A percentile compares a stretch with the other conserved stretches of the same genome.
phyloP scores from a whole-genome alignment of 192 early-diverging fungal species.

The Coemansia nantahalensis region DNA sequence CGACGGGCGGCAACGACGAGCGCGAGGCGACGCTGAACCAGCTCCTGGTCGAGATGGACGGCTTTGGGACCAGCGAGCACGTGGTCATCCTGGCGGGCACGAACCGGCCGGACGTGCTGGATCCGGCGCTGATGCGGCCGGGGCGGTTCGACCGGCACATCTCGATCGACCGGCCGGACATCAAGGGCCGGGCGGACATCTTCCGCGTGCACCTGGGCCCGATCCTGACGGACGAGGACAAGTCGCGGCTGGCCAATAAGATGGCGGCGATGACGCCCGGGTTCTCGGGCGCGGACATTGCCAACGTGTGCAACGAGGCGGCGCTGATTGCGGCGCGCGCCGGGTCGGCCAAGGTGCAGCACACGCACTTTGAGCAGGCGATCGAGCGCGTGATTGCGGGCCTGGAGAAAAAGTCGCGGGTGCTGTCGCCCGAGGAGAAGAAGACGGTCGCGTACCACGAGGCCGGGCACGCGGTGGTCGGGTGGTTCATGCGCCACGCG shows the following conservation, averaged over 20 bases:
- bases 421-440: constrained; percentile 96
- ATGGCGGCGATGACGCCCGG: constrained; percentile 96
- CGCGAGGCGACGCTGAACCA: constrained; percentile 97
- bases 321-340: constrained; percentile 94
- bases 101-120: constrained; percentile 95
- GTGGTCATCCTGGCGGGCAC: constrained; percentile 98
- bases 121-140: constrained; percentile 92
- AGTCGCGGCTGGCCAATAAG: constrained; percentile 75
- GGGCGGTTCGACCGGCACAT: constrained; percentile 99
- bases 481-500: constrained; percentile 96
- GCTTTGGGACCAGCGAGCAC: constrained; percentile 65
- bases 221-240: constrained; percentile 83
- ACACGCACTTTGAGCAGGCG: constrained; percentile 93
- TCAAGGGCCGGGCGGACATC: constrained; percentile 92
- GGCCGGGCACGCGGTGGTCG: constrained; percentile 97
- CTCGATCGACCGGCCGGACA: constrained; percentile 93
- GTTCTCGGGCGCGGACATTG: constrained; percentile 96
- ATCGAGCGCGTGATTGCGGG: constrained; percentile 99
- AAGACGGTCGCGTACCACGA: constrained; percentile 99
- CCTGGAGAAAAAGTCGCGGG: constrained; percentile 94
- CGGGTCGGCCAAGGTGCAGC: constrained; percentile 71
- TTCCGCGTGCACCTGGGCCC: constrained; percentile 96
- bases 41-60: constrained; percentile 99
- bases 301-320: constrained; percentile 99
- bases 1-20: constrained; percentile 96